Evolutionary conservation across 208 protist genomes (phyloP).

Genomic region (Acanthamoeba castellanii): DNA sequence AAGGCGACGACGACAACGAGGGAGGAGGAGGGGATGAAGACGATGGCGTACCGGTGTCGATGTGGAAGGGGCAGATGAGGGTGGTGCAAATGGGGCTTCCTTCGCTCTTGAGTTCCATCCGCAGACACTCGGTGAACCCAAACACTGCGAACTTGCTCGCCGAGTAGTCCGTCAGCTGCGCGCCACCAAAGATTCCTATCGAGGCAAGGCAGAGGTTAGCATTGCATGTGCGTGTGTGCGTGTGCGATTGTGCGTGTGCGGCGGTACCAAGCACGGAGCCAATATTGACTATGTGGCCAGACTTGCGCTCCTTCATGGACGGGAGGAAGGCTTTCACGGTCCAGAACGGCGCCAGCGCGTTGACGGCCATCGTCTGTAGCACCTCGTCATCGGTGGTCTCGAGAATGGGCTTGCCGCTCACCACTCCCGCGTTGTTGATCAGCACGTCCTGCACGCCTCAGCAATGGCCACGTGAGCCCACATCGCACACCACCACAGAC

Average conservation of each 20-base stretch:
- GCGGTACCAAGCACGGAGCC: conserved; percentile 1
- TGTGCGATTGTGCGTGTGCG: not conserved
- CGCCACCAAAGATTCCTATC: conserved; percentile 37
- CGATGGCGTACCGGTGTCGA: conserved; percentile 39
- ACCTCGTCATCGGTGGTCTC: conserved; percentile 30
- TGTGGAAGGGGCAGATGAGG: conserved; percentile 67
- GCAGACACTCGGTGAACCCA: conserved; percentile 64
- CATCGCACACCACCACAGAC: not conserved
- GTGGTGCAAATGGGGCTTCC: not conserved
- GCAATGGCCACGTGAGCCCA: not conserved
- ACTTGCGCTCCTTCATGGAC: conserved; percentile 21
- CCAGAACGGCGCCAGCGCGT: conserved; percentile 44
- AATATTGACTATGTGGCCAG: conserved; percentile 47
- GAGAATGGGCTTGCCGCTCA: conserved; percentile 11
- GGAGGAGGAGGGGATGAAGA: not conserved
- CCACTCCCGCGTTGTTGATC: conserved; percentile 62
- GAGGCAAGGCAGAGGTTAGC: not conserved
- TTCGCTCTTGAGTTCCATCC: conserved; percentile 65
- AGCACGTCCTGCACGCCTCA: not conserved
- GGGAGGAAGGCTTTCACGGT: conserved; percentile 55
- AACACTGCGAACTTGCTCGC: conserved; percentile 70
- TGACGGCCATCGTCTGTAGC: not conserved
- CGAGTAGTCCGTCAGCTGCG: conserved; percentile 64
- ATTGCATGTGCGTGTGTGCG: not conserved
- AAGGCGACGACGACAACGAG: not conserved